Base-by-base conservation (phyloP, 176 grass and related monocot species). In the Coix lacrymajobi region DNA sequence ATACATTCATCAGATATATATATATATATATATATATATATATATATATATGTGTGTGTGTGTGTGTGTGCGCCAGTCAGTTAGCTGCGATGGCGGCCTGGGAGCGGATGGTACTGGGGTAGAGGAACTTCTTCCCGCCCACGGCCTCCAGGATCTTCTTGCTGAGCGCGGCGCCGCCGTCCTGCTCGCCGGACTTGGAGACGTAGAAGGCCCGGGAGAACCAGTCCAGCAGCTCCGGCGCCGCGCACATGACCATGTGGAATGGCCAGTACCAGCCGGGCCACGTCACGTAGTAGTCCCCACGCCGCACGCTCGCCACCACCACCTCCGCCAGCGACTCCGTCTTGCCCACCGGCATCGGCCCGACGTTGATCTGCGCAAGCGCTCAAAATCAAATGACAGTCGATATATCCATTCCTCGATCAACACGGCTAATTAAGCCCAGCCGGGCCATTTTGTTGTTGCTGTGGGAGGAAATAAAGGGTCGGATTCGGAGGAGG, bases 211-310 rank as follows among this genome's bases (percentile, higher is more conserved):
- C 9, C 19, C 66, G 70, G 15, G 93, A 96, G 79, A 91, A 93
- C 86, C 88, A 96, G 81, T 93, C 82, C 16, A 96, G 26, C 6
- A 87, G 69, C 86, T 96, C 93, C 44, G 93, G 93, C 45, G 93
- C 93, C 3, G 91, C 83, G 38, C 85, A 84, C 93, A 96, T 93
- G 54, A 96, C 58, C 93, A 93, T 88, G 79, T 90, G 88, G 76
- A 96, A 93, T 1, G 93, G 93, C 88, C 84, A 88, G 83, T 96
- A 96, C 90, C 93, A 96, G n/a, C 85, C 82, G 0, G 93, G 93
- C 93, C 93, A 96, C 10, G 85, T 96, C 31, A 96, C 79, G 24
- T 96, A 96, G 65, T 5, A 11, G 22, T 93, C 85, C 0, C 93
- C 93, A 3, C 83, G 84, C 8, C 93, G 87, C 5, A 87, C 90